A percentile compares a stretch with the other conserved stretches of the same genome.
These are phyloP conservation scores for Amaranthus tricolor DNA, from an alignment of 179 eudicot genomes.

Conservation along the genomic window DNA sequence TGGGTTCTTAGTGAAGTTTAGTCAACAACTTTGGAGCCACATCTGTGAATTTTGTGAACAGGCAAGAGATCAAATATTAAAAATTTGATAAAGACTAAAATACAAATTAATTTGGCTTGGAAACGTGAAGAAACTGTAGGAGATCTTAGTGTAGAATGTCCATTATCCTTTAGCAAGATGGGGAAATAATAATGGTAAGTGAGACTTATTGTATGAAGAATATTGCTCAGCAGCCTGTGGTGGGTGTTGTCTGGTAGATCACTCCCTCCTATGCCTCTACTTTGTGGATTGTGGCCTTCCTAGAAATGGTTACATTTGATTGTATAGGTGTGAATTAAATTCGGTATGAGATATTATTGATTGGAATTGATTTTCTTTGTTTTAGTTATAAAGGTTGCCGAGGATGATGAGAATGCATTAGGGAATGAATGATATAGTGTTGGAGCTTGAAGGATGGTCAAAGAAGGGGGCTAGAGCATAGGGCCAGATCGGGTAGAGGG, in stretches of 20 bases:
- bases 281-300: background rate
- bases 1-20: too few relatives aligned
- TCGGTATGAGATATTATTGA: too few relatives aligned
- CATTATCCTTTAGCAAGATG: constrained; percentile 8
- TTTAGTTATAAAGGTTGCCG: too few relatives aligned
- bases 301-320: background rate
- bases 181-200: background rate
- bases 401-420: too few relatives aligned
- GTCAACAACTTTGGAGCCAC: too few relatives aligned
- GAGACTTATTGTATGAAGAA: background rate
- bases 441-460: too few relatives aligned
- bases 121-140: constrained; percentile 10
- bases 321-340: background rate
- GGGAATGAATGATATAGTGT: too few relatives aligned
- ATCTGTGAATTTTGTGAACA: background rate
- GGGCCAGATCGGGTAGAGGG: too few relatives aligned
- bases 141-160: background rate
- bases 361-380: too few relatives aligned
- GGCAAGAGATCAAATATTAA: background rate
- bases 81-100: background rate
- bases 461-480: too few relatives aligned
- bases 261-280: too few relatives aligned
- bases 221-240: background rate
- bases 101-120: background rate
- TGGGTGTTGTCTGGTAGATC: background rate